Evolutionary conservation across 495 filamentous ascomycete genomes (phyloP).

Genomic region (Cetradonia linearis): DNA sequence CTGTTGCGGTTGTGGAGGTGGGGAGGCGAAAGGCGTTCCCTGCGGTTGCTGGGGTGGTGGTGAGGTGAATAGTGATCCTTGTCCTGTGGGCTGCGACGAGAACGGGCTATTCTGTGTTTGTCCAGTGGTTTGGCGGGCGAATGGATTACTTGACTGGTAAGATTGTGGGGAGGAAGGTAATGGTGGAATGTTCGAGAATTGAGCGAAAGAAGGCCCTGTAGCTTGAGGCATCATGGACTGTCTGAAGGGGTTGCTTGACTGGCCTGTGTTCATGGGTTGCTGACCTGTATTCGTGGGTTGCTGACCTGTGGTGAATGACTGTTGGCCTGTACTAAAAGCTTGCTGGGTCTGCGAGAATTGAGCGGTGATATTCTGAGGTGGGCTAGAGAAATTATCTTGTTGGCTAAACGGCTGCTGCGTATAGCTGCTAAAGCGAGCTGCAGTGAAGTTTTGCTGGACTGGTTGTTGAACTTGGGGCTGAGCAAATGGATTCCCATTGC

Average conservation of each 20-base stretch:
- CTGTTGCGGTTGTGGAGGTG: constrained; percentile 23
- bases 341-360: constrained; percentile 37
- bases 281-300: constrained; percentile 28
- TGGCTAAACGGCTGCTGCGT: constrained; percentile 51
- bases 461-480: constrained; percentile 38
- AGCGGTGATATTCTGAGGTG: constrained; percentile 44
- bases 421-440: constrained; percentile 81
- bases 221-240: constrained; percentile 65
- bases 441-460: constrained; percentile 53
- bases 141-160: constrained; percentile 74
- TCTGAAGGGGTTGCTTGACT: constrained; percentile 75
- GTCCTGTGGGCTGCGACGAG: constrained; percentile 23
- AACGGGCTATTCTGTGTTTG: constrained; percentile 27
- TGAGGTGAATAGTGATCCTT: constrained; percentile 13
- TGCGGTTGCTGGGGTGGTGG: constrained; percentile 14
- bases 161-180: constrained; percentile 37
- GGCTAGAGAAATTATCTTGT: constrained; percentile 42
- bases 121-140: constrained; percentile 45
- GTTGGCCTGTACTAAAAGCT: constrained; percentile 19
- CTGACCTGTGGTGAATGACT: constrained; percentile 22
- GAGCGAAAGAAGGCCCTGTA: constrained; percentile 35
- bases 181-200: constrained; percentile 30
- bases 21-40: constrained; percentile 34
- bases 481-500: constrained; percentile 45
- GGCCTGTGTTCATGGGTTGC: constrained; percentile 20